Evolutionary conservation across 345 rosid genomes (phyloP).

Genomic region (Laguncularia racemosa): DNA sequence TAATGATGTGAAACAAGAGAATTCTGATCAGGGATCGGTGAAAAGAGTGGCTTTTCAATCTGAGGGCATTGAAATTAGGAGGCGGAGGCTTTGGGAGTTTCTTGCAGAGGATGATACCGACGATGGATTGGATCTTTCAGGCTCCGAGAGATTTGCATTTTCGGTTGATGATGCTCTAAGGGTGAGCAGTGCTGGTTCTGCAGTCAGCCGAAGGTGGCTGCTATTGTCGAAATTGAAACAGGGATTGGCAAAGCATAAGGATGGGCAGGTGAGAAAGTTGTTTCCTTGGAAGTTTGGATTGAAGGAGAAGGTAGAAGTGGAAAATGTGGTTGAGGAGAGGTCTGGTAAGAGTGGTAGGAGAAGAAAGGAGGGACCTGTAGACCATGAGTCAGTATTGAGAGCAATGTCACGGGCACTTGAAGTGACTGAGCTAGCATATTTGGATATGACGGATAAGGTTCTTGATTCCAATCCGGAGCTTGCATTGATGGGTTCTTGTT

Average conservation of each 20-base stretch:
- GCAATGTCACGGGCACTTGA: slow-evolving; percentile 86
- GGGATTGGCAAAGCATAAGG: slow-evolving; percentile 62
- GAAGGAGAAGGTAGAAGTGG: slow-evolving; percentile 55
- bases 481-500: slow-evolving; percentile 95
- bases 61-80: slow-evolving; percentile 44
- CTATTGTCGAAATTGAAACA: slow-evolving; percentile 77
- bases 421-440: slow-evolving; percentile 65
- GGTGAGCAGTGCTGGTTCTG: slow-evolving; percentile 54
- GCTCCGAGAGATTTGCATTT: slow-evolving; percentile 87
- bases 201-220: slow-evolving; percentile 74
- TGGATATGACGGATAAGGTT: slow-evolving; percentile 94
- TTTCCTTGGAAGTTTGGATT: slow-evolving; percentile 77
- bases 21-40: slow-evolving; percentile 21
- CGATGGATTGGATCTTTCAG: slow-evolving; percentile 93
- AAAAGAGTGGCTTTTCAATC: slow-evolving; percentile 51
- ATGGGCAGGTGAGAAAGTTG: slow-evolving; percentile 46
- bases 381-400: slow-evolving; percentile 65
- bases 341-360: slow-evolving; percentile 42
- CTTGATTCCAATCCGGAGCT: slow-evolving; percentile 83
- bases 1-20: slow-evolving; percentile 13
- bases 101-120: slow-evolving; percentile 76
- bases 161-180: slow-evolving; percentile 79
- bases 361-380: slow-evolving; percentile 75
- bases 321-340: slow-evolving; percentile 47
- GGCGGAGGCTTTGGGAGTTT: slow-evolving; percentile 68